Base-by-base conservation (phyloP, 768 basidiomycete species). In the Boletus rubescentipes region DNA sequence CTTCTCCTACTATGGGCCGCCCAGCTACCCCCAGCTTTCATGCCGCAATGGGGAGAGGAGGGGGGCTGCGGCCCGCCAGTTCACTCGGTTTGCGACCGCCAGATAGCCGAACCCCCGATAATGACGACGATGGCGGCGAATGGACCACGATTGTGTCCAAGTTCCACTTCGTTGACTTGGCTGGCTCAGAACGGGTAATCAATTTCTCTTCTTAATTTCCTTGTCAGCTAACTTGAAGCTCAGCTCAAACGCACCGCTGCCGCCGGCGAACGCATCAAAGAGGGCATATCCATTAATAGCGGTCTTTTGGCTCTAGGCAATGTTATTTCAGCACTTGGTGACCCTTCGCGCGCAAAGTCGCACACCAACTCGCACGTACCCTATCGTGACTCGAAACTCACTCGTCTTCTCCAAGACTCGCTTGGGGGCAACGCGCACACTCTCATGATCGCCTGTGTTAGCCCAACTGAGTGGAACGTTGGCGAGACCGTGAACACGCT, bases 281-380 rank as follows among this genome's bases (percentile, higher is more conserved):
- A 98, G 74, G 96, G 96, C n/a, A 97, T 97, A 49, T 93, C 93
- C 29, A 98, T 98, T 76, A 99, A 99, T 76, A 90, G 91, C 57
- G 97, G 97, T 55, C 84, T 99, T 32, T 81, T 94, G 34, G 96
- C 97, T 16, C 82, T 99, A 20, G 97, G 97, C 42, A 99, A 99
- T 71, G 97, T 99, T 64, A 98, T 99, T 54, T 98, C 96, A 56
- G 93, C 95, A 0, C 86, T 98, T 18, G 96, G 93, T 8, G 96
- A 98, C 72, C 96, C 96, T 30, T 79, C 89, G 38, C 85, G 91
- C 48, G 86, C 88, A 35, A 91, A 91, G 69, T 84, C 89, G 18
- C 78, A 91, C 64, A 90, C 89, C 21, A 86, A 86, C 18, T 85
- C 89, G 16, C 93, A 99, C 73, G 80, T 99, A 53, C 97, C 97